Evolutionary conservation across 305 asterid genomes (phyloP).

Genomic region (Fraxinus albicans): DNA sequence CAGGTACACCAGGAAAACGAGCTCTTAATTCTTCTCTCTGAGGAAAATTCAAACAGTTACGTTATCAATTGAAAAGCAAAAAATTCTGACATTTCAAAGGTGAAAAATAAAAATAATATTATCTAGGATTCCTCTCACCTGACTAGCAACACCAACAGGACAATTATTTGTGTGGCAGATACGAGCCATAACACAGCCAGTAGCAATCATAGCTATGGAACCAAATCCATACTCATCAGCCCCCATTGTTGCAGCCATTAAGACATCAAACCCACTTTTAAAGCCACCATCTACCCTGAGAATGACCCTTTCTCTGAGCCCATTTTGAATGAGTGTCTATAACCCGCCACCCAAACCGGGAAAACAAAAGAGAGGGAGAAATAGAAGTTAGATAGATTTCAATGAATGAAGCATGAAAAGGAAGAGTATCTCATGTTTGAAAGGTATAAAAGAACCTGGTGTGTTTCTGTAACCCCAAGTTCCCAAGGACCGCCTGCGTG

Average conservation of each 20-base stretch:
- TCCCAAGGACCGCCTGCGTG: constrained; percentile 71
- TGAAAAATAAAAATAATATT: neutral
- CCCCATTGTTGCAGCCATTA: constrained; percentile 56
- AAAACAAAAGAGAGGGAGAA: neutral
- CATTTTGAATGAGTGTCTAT: constrained; percentile 49
- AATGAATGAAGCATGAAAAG: neutral
- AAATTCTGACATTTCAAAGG: neutral
- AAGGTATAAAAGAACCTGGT: constrained; percentile 37
- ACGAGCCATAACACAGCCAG: constrained; percentile 61
- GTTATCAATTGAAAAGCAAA: neutral
- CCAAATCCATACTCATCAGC: constrained; percentile 63
- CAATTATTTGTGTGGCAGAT: constrained; percentile 61
- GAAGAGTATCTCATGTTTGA: neutral
- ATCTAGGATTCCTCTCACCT: constrained; percentile 26
- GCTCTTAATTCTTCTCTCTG: constrained; percentile 60
- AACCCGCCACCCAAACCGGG: neutral
- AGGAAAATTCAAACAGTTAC: neutral
- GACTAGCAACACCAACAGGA: constrained; percentile 64
- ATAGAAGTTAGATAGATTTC: neutral
- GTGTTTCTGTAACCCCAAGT: constrained; percentile 56
- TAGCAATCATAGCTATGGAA: constrained; percentile 58
- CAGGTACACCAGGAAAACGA: constrained; percentile 62
- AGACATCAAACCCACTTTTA: constrained; percentile 55
- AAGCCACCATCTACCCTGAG: constrained; percentile 61
- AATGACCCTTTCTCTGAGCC: constrained; percentile 52